A percentile compares a stretch with the other conserved stretches of the same genome.
Conservation (phyloP, 352 stramenopile genomes). For the Pythium chondricola region DNA sequence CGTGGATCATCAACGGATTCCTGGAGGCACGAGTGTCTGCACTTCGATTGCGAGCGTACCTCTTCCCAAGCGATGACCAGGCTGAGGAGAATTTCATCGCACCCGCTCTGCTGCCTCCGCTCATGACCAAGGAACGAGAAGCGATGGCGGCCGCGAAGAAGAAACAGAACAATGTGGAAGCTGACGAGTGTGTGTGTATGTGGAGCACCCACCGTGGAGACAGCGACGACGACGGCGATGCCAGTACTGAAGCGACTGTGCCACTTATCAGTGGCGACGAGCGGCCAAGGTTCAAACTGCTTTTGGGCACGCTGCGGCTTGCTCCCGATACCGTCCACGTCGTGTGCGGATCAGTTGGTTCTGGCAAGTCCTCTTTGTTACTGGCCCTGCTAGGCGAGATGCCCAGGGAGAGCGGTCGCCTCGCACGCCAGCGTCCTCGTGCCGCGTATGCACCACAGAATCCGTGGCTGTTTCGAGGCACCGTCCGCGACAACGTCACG, state of each 20-base stretch:
- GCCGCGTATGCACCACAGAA: slow-evolving; percentile 71
- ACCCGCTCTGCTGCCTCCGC: not conserved
- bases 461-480: slow-evolving; percentile 67
- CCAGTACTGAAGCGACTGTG: too few relatives aligned
- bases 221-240: not conserved
- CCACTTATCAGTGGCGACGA: too few relatives aligned
- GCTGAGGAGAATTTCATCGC: slow-evolving; percentile 3
- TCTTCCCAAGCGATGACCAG: slow-evolving; percentile 32
- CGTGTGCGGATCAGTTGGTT: slow-evolving; percentile 87
- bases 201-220: slow-evolving; percentile 9
- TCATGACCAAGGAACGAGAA: slow-evolving; percentile 5
- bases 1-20: slow-evolving; percentile 89
- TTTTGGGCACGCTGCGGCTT: slow-evolving; percentile 39
- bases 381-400: slow-evolving; percentile 96
- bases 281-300: slow-evolving; percentile 36
- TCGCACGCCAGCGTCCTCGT: slow-evolving; percentile 12
- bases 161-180: slow-evolving; percentile 16
- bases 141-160: not conserved
- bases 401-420: slow-evolving; percentile 31
- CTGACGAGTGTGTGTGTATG: slow-evolving; percentile 24
- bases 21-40: slow-evolving; percentile 82
- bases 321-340: slow-evolving; percentile 38
- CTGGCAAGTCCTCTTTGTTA: slow-evolving; percentile 95
- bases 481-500: slow-evolving; percentile 60
- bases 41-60: slow-evolving; percentile 59